Conservation (phyloP, 2,329 filamentous ascomycete species). For the Ophidiomyces ophidiicola region DNA sequence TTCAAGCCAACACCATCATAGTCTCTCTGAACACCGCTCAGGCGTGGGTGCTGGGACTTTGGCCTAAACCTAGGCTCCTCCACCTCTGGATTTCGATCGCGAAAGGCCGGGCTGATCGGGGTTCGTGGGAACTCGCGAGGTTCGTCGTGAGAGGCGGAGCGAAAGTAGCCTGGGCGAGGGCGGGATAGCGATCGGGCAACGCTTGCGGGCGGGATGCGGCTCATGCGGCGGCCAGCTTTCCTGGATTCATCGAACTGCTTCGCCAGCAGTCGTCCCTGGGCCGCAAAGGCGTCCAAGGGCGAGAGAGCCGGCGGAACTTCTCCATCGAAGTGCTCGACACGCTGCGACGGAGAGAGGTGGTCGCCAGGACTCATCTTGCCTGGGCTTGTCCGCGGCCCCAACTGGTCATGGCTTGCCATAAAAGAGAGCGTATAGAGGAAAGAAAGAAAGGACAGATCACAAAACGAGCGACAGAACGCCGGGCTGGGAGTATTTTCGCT, state of each 20-base stretch:
- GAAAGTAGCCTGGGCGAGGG: conserved; percentile 68
- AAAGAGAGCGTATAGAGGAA: background rate
- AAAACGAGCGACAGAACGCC: background rate
- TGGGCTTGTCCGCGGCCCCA: background rate
- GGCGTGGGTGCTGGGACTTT: conserved; percentile 60
- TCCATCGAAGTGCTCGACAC: conserved; percentile 58
- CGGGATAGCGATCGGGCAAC: conserved; percentile 70
- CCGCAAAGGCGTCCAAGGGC: conserved; percentile 85
- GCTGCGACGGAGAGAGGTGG: conserved; percentile 44
- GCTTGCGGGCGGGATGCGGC: conserved; percentile 69
- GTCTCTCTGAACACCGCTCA: conserved; percentile 51
- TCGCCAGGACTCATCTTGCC: conserved; percentile 3
- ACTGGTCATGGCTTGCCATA: conserved; percentile 3
- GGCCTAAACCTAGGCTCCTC: conserved; percentile 45
- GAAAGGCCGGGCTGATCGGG: conserved; percentile 17
- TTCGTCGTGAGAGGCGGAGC: conserved; percentile 55
- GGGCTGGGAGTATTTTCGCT: background rate
- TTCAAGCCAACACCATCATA: conserved; percentile 27
- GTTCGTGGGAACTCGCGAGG: conserved; percentile 26
- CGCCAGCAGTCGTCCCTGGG: conserved; percentile 78
- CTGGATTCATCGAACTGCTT: conserved; percentile 72
- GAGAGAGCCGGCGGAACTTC: conserved; percentile 75
- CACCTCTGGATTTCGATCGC: conserved; percentile 20
- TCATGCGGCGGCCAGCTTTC: conserved; percentile 64
- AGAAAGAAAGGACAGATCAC: background rate